Evolutionary conservation across 345 rosid species (phyloP), one percentile per base, ranked within the genome.

Genomic region (Populus davidiana): DNA sequence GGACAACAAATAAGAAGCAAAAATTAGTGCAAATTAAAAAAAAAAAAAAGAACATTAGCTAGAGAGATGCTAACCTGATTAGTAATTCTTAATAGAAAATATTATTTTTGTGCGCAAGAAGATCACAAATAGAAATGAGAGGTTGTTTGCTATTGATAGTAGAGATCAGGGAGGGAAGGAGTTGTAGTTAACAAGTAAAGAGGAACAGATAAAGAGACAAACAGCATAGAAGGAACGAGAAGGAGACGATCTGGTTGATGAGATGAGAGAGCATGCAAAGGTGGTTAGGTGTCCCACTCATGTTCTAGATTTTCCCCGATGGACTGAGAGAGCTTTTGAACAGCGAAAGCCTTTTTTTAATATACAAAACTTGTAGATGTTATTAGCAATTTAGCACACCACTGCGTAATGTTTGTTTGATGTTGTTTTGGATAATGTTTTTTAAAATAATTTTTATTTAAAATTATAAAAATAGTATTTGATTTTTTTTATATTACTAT

Each of bases 301-400:
- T 13, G 79, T 90, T 90, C 92, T 87, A 86, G 90, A 90, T 76
- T 21, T 81, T 74, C 74, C 93, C 54, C 81, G 89, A 90, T 47
- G 35, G 47, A 25, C 66, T 64, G n/a, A 50, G 14, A 59, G 29
- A 59, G 63, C 29, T 56, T 56, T 56, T 10, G 63, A 10, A 25
- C 14, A 41, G 13, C 13, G 44, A 10, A 41, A 41, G 13, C 44
- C 4, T 41, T 3, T 41, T 41, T 41, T 9, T 33, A 33, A 33
- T 33, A 33, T 0, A 33, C 36, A 4, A 33, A 33, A 33, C 36
- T 33, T 33, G 36, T 33, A 33, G 36, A 33, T 0, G 36, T 33
- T 33, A 33, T 33, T 33, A 33, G n/a, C n/a, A n/a, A n/a, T n/a
- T n/a, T n/a, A n/a, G 5, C 36, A 33, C 36, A 0, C 36, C 36